These are phyloP conservation scores for Talaromyces sp. DNA, from an alignment of 2,329 filamentous ascomycete species.

Conservation along the genomic window DNA sequence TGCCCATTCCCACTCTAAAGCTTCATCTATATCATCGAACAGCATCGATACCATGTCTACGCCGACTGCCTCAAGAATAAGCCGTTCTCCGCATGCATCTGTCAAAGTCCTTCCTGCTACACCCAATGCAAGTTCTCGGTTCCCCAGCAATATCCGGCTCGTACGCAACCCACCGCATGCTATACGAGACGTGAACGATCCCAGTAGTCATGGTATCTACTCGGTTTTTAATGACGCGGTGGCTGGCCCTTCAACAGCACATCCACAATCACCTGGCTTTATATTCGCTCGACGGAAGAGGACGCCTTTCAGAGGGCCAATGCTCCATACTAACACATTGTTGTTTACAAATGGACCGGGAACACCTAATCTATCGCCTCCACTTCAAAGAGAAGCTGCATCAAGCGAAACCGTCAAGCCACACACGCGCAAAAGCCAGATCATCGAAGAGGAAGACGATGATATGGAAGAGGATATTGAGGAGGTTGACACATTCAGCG, in stretches of 20 bases:
- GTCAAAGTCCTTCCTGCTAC: slow-evolving; percentile 95
- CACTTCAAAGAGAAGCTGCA: slow-evolving; percentile 23
- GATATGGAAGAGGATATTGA: slow-evolving; percentile 38
- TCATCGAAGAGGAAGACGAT: slow-evolving; percentile 47
- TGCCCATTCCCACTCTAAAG: slow-evolving; percentile 86
- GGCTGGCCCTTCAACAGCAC: slow-evolving; percentile 35
- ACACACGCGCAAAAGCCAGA: slow-evolving; percentile 38
- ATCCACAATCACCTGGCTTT: slow-evolving; percentile 41
- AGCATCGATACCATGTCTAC: slow-evolving; percentile 66
- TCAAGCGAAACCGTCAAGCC: slow-evolving; percentile 24
- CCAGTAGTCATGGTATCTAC: slow-evolving; percentile 24
- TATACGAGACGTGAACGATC: slow-evolving; percentile 27
- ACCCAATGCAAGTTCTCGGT: slow-evolving; percentile 65
- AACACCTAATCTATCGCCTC: slow-evolving; percentile 31
- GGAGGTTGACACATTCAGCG: slow-evolving; percentile 42
- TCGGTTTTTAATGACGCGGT: slow-evolving; percentile 39
- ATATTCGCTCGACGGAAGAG: slow-evolving; percentile 47
- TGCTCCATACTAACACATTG: slow-evolving; percentile 39
- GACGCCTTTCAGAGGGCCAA: slow-evolving; percentile 46
- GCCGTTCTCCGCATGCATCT: slow-evolving; percentile 78
- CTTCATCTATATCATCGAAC: slow-evolving; percentile 84
- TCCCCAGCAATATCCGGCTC: slow-evolving; percentile 82
- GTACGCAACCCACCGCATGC: slow-evolving; percentile 55
- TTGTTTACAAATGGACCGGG: slow-evolving; percentile 33
- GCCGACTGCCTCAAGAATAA: slow-evolving; percentile 62